phyloP scores from a whole-genome alignment of 2,329 filamentous ascomycete genomes.

The Diplodia seriata region DNA sequence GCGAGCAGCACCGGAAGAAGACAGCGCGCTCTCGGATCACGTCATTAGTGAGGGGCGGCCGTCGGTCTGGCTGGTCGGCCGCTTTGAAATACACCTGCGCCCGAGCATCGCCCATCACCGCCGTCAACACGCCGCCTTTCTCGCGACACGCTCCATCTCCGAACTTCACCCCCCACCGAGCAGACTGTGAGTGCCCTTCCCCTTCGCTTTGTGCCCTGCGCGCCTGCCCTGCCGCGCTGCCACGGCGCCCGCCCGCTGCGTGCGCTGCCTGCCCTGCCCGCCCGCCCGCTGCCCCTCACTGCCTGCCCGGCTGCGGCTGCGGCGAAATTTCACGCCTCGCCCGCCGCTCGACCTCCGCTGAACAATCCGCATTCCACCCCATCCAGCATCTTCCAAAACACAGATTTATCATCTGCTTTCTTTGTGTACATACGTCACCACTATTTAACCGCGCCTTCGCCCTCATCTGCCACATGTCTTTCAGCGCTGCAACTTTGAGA shows the following conservation, averaged over 20 bases:
- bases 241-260: not conserved
- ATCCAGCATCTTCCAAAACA: conserved; percentile 37
- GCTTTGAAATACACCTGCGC: conserved; percentile 30
- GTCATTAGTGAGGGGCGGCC: conserved; percentile 25
- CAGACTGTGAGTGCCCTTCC: conserved; percentile 12
- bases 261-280: not conserved
- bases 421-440: conserved; percentile 38
- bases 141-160: conserved; percentile 13
- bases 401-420: conserved; percentile 31
- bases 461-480: conserved; percentile 42
- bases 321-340: conserved; percentile 30
- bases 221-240: not conserved
- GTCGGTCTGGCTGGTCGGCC: conserved; percentile 22
- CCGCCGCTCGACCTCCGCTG: conserved; percentile 25
- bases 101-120: conserved; percentile 10
- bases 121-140: conserved; percentile 2
- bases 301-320: conserved; percentile 30
- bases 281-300: conserved; percentile 29
- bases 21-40: conserved; percentile 20
- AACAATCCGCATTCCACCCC: conserved; percentile 43
- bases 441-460: conserved; percentile 34
- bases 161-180: conserved; percentile 16
- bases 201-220: conserved; percentile 1
- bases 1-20: conserved; percentile 17
- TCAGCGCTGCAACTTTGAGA: conserved; percentile 38